Evolutionary conservation across 768 basidiomycete genomes (phyloP).

Genomic region (Russula virescens): DNA sequence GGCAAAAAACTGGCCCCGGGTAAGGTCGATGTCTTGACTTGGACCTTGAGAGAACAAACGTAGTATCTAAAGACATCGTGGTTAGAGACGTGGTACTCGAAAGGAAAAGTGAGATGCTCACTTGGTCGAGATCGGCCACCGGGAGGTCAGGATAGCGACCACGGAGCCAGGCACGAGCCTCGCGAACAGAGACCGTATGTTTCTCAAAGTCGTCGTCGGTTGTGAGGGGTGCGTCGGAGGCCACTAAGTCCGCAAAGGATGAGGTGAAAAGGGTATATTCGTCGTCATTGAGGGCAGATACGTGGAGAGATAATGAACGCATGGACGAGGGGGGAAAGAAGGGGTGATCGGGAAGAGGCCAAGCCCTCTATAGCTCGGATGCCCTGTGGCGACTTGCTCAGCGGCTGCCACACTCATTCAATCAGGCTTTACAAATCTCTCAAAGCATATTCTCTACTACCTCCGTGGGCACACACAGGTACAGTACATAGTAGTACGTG

Average conservation of each 20-base stretch:
- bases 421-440: too few species aligned
- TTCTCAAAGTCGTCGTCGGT: constrained; percentile 51
- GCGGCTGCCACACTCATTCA: too few species aligned
- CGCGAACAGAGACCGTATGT: constrained; percentile 51
- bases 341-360: background rate
- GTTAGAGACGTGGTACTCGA: background rate
- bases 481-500: too few species aligned
- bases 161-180: constrained; percentile 69
- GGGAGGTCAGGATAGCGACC: constrained; percentile 58
- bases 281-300: constrained; percentile 67
- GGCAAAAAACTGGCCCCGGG: constrained; percentile 73
- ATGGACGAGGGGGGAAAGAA: background rate
- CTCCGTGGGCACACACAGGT: too few species aligned
- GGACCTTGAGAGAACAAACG: constrained; percentile 56
- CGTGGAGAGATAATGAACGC: constrained; percentile 63
- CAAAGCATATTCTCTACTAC: too few species aligned
- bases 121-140: constrained; percentile 51
- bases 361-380: too few species aligned
- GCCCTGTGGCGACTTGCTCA: too few species aligned
- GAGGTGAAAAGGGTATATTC: constrained; percentile 67
- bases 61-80: constrained; percentile 45
- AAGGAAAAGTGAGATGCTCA: constrained; percentile 32
- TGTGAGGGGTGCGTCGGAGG: constrained; percentile 19
- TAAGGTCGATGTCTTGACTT: constrained; percentile 46
- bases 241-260: constrained; percentile 42